Conservation (phyloP, 768 basidiomycete species). For the Rhodosporidiobolus odoratus region DNA sequence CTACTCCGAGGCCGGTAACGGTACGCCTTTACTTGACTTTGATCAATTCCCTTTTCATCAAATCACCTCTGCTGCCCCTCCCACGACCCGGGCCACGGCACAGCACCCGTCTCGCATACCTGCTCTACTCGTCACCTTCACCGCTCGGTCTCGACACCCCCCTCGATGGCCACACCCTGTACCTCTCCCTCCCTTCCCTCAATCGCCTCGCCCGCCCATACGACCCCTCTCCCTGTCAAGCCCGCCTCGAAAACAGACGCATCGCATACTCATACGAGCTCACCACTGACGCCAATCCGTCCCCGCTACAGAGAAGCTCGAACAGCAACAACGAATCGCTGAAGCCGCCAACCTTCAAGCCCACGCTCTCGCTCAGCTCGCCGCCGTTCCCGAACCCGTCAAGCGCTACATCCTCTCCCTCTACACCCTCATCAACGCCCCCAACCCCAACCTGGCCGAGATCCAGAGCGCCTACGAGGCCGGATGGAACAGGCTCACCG, state of each 20-base stretch:
- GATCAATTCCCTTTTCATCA: neutral
- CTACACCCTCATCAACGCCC: constrained; percentile 69
- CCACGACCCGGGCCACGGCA: neutral
- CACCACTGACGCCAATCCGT: neutral
- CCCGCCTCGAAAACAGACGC: no score
- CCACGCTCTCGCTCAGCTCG: constrained; percentile 33
- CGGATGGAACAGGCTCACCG: constrained; percentile 93
- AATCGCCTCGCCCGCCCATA: constrained; percentile 57
- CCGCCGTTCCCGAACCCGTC: constrained; percentile 35
- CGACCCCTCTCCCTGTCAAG: no score
- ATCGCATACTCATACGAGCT: no score
- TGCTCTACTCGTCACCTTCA: neutral
- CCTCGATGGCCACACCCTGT: neutral
- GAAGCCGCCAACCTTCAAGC: constrained; percentile 34
- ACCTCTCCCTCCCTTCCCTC: constrained; percentile 50
- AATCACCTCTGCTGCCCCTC: neutral
- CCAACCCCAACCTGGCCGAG: constrained; percentile 81
- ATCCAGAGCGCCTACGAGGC: constrained; percentile 85
- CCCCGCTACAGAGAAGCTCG: constrained; percentile 21
- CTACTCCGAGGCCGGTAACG: constrained; percentile 54
- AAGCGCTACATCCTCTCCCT: constrained; percentile 87
- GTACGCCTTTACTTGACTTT: constrained; percentile 10
- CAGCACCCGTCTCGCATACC: neutral
- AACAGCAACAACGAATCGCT: constrained; percentile 38
- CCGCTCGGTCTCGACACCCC: neutral